Evolutionary conservation across 2,329 filamentous ascomycete genomes (phyloP), one percentile per base, ranked within the genome.

Genomic region (Pseudogymnoascus sp.): DNA sequence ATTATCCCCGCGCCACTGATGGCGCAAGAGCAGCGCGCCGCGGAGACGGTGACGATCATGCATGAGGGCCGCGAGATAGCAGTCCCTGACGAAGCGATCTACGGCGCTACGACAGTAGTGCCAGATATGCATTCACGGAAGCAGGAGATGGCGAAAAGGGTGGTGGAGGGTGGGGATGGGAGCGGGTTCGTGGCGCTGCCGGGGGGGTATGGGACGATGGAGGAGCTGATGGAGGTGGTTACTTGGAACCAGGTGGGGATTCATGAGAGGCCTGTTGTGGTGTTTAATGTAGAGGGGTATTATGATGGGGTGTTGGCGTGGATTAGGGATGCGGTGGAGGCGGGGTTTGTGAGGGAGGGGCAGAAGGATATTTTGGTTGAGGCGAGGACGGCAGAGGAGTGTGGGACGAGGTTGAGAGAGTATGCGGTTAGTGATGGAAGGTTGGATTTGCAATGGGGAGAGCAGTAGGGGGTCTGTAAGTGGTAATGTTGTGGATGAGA

Each of bases 211-310:
- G 93, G 93, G 36, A 97, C 93, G 5, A 83, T 96, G 75, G 93
- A 97, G 79, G 93, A 97, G 81, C 83, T 97, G 74, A 91, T 96
- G 75, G 90, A 93, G 79, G 85, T 90, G 3, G 86, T 85, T 43
- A 93, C 90, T 23, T 97, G 93, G 92, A 96, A 96, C 76, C 93
- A 96, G 79, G 79, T 97, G 62, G 93, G 93, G 1, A 97, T 97
- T 68, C 93, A 97, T 77, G 81, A 81, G 69, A 81, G 83, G 63
- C 89, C 88, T 8, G 87, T 97, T 61, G 86, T 93, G 64, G 79
- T 96, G 62, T 85, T 90, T 71, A 97, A 97, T 75, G 83, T 96
- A 39, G 86, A 92, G 63, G 90, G 91, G 0, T 96, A 96, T 77
- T 97, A 92, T 83, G 88, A 93, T 74, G 92, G 92, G 1, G 79